Evolutionary conservation across 768 basidiomycete genomes (phyloP).

Genomic region (Leccinum variicolor): DNA sequence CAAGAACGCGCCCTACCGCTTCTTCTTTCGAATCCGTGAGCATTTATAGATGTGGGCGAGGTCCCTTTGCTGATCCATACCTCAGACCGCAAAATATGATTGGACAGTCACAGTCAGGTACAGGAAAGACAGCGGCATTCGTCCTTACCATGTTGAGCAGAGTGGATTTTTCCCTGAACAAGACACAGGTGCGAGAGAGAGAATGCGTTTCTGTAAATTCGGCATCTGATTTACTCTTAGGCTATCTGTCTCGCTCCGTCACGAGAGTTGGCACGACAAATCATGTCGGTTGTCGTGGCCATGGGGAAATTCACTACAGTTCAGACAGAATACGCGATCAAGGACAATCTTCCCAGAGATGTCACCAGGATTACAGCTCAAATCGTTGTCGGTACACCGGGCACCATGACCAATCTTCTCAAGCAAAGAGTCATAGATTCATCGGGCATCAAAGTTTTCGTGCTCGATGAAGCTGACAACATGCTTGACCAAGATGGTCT

Average conservation of each 20-base stretch:
- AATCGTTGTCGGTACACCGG: conserved; percentile 93
- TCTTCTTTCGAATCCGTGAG: conserved; percentile 85
- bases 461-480: conserved; percentile 97
- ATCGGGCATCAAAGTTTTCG: conserved; percentile 83
- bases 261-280: conserved; percentile 94
- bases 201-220: neutral
- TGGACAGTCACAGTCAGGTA: conserved; percentile 98
- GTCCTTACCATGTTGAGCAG: conserved; percentile 96
- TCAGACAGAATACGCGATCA: conserved; percentile 95
- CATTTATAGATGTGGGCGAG: conserved; percentile 2
- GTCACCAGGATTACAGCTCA: conserved; percentile 77
- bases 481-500: conserved; percentile 95
- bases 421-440: conserved; percentile 75
- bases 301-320: conserved; percentile 96
- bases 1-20: conserved; percentile 96
- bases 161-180: conserved; percentile 77
- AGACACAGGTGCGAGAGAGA: conserved; percentile 67
- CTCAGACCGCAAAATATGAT: conserved; percentile 96
- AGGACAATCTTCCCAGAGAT: conserved; percentile 70
- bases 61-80: conserved; percentile 6
- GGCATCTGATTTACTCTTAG: conserved; percentile 37
- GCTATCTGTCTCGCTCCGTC: conserved; percentile 98
- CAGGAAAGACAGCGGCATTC: conserved; percentile 98
- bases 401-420: conserved; percentile 89
- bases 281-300: conserved; percentile 88